These are phyloP conservation scores for Boletus sp. DNA, from an alignment of 768 basidiomycete genomes.

Conservation along the genomic window DNA sequence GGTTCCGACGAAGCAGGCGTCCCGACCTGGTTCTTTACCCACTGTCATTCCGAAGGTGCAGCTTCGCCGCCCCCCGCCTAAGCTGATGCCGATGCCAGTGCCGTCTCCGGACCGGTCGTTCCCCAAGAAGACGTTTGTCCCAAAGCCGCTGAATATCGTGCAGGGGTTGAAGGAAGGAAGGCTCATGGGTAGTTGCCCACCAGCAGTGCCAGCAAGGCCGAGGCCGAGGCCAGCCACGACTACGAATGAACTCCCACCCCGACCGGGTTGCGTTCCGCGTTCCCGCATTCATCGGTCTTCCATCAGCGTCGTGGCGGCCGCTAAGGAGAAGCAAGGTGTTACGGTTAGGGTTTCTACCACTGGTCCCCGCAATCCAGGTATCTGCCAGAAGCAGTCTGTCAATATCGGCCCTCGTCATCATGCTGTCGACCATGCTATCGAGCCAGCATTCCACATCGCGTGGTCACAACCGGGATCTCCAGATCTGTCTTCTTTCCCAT, in stretches of 20 bases:
- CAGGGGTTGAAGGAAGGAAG: neutral
- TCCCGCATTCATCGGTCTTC: neutral
- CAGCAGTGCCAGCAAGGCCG: no score
- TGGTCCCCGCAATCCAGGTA: neutral
- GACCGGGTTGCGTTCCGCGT: neutral
- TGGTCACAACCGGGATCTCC: neutral
- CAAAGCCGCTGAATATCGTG: neutral
- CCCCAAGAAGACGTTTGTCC: neutral
- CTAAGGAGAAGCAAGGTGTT: neutral
- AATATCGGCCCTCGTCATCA: neutral
- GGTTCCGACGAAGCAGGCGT: neutral
- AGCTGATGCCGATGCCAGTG: neutral
- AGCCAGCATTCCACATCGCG: neutral
- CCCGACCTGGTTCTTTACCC: neutral
- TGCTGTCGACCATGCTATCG: no score
- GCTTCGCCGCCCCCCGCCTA: no score
- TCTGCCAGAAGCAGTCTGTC: neutral
- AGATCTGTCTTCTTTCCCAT: constrained; percentile 2
- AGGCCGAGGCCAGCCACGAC: neutral
- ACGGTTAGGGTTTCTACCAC: neutral
- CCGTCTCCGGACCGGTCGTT: neutral
- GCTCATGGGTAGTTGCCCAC: neutral
- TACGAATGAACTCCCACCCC: neutral
- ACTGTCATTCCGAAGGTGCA: neutral
- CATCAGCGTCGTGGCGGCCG: no score